phyloP scores from a whole-genome alignment of 257 asterid species.

The Apocynum venetum region DNA sequence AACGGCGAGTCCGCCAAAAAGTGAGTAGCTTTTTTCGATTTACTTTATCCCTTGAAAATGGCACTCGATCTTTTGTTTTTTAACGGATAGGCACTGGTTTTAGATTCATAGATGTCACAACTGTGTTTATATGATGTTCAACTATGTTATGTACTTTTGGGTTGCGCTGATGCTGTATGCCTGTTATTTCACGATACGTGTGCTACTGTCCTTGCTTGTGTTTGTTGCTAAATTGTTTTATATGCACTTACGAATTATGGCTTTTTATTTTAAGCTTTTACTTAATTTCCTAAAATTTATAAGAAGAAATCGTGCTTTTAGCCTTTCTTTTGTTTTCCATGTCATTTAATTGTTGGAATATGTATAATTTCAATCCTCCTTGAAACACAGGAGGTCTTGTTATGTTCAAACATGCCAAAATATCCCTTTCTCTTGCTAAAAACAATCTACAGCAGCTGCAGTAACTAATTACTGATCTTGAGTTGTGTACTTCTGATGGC shows the following conservation, averaged over 20 bases:
- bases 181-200: background rate
- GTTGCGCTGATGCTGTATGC: background rate
- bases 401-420: background rate
- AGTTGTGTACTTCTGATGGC: background rate
- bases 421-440: background rate
- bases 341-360: background rate
- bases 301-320: background rate
- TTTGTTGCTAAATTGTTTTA: background rate
- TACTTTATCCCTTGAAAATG: background rate
- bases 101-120: background rate
- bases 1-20: slow-evolving; percentile 86
- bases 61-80: background rate
- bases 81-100: background rate
- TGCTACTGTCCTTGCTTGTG: too few relatives aligned
- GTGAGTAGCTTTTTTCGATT: slow-evolving; percentile 31
- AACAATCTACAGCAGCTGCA: background rate
- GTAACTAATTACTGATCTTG: background rate
- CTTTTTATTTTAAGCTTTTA: too few relatives aligned
- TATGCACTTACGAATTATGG: background rate
- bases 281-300: background rate
- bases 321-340: background rate
- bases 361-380: too few relatives aligned
- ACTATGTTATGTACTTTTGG: background rate
- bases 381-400: too few relatives aligned
- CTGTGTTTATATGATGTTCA: background rate